Conservation (phyloP, 441 rosid genomes). For the Bruguiera hainesii region DNA sequence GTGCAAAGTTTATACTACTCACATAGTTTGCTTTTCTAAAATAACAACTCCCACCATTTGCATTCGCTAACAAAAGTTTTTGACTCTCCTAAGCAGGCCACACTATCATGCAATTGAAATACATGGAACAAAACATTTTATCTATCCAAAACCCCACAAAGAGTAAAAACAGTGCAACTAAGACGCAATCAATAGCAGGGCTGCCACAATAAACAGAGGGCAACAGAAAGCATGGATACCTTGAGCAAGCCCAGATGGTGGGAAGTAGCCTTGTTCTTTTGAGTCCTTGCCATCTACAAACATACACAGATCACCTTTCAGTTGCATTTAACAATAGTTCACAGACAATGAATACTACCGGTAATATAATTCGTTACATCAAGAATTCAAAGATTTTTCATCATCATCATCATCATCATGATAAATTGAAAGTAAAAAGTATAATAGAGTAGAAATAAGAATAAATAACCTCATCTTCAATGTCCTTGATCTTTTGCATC, state of each 20-base stretch:
- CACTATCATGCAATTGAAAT: too few species aligned
- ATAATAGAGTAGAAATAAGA: not conserved
- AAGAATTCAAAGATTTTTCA: not conserved
- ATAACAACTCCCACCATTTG: too few species aligned
- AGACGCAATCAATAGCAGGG: not conserved
- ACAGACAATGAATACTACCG: too few species aligned
- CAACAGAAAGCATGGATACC: slow-evolving; percentile 34
- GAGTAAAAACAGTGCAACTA: not conserved
- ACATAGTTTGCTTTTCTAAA: too few species aligned
- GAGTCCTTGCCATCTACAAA: slow-evolving; percentile 78
- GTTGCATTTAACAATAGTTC: not conserved
- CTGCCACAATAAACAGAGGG: not conserved
- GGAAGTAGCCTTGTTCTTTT: slow-evolving; percentile 84
- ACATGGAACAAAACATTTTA: too few species aligned
- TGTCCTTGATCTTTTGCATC: slow-evolving; percentile 86
- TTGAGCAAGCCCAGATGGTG: slow-evolving; percentile 95
- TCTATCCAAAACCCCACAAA: too few species aligned
- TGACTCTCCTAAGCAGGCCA: not conserved
- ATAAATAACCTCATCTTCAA: slow-evolving; percentile 69
- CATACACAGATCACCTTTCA: not conserved
- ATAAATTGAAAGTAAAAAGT: not conserved
- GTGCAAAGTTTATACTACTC: too few species aligned
- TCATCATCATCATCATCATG: not conserved
- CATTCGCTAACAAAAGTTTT: not conserved
- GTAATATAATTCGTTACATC: not conserved